Evolutionary conservation across 75 land plant genomes (phyloP).

Genomic region (Pseudotsuga menziesii): DNA sequence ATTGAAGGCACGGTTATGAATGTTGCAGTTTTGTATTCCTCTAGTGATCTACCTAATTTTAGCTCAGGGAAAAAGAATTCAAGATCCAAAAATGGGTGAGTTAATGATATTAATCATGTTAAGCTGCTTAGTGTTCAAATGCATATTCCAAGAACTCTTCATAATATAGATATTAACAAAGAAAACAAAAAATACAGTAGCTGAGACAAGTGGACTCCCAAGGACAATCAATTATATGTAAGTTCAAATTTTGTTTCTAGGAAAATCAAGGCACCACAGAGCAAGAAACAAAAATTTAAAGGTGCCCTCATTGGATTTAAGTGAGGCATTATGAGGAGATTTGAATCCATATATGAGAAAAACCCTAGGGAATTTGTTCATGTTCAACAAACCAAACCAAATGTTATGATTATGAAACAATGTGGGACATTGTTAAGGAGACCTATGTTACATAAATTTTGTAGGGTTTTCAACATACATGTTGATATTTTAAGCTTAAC

Average conservation of each 20-base stretch:
- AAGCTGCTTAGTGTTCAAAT: background rate
- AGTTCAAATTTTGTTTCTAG: constrained; percentile 32
- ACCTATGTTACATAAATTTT: constrained; percentile 67
- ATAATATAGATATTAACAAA: background rate
- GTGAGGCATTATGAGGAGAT: constrained; percentile 21
- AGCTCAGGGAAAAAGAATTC: constrained; percentile 17
- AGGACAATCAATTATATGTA: constrained; percentile 27
- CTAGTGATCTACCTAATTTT: constrained; percentile 31
- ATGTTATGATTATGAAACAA: constrained; percentile 51
- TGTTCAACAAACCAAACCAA: background rate
- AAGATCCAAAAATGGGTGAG: background rate
- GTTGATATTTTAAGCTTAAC: constrained; percentile 76
- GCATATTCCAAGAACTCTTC: constrained; percentile 5
- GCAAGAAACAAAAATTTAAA: constrained; percentile 20
- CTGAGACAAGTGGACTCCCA: constrained; percentile 33
- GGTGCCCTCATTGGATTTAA: constrained; percentile 20
- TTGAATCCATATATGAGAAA: constrained; percentile 18
- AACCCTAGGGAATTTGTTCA: constrained; percentile 19
- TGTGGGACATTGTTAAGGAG: constrained; percentile 54
- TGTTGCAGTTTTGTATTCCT: constrained; percentile 23
- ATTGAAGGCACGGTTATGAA: constrained; percentile 17
- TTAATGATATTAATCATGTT: background rate
- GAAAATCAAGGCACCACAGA: constrained; percentile 32
- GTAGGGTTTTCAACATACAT: constrained; percentile 70
- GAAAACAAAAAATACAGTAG: constrained; percentile 1